Evolutionary conservation across 208 protist genomes (phyloP).

Genomic region (Crithidia mellificae): DNA sequence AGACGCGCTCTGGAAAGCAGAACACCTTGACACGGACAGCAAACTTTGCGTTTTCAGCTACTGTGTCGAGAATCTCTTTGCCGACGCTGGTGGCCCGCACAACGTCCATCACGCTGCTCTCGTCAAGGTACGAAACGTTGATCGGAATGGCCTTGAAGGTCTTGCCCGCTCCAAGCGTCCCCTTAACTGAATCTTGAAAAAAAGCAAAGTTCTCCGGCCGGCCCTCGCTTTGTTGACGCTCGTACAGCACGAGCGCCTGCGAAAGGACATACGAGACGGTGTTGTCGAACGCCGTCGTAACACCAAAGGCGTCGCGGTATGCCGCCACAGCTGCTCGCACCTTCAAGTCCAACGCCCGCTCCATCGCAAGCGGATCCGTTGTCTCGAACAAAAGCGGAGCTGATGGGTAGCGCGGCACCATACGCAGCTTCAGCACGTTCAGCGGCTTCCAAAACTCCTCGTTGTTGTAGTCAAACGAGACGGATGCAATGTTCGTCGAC

Average conservation of each 20-base stretch:
- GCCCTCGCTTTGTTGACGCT: slow-evolving; percentile 61
- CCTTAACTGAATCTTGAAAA: slow-evolving; percentile 89
- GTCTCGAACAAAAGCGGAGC: slow-evolving; percentile 66
- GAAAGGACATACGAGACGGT: slow-evolving; percentile 75
- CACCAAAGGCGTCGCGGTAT: slow-evolving; percentile 78
- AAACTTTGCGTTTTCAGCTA: slow-evolving; percentile 72
- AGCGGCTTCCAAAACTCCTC: slow-evolving; percentile 90
- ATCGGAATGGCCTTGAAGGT: slow-evolving; percentile 92
- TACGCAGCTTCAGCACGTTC: slow-evolving; percentile 86
- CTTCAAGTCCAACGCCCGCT: slow-evolving; percentile 57
- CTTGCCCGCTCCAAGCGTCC: slow-evolving; percentile 77
- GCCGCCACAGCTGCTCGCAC: slow-evolving; percentile 48
- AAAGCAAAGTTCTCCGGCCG: slow-evolving; percentile 48
- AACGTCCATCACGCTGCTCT: slow-evolving; percentile 63
- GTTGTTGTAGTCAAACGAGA: slow-evolving; percentile 87
- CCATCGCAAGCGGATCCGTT: slow-evolving; percentile 31
- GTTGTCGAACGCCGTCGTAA: slow-evolving; percentile 77
- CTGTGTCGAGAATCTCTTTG: slow-evolving; percentile 84
- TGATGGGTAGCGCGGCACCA: slow-evolving; percentile 76
- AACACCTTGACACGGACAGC: slow-evolving; percentile 79
- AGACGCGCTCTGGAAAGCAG: slow-evolving; percentile 81
- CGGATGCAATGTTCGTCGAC: slow-evolving; percentile 50
- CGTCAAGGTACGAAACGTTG: slow-evolving; percentile 82
- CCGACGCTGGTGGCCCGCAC: slow-evolving; percentile 57
- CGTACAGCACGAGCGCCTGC: slow-evolving; percentile 84